These are phyloP conservation scores for Singerocomus inundabilis DNA, from an alignment of 1,284 basidiomycete species.

Conservation along the genomic window DNA sequence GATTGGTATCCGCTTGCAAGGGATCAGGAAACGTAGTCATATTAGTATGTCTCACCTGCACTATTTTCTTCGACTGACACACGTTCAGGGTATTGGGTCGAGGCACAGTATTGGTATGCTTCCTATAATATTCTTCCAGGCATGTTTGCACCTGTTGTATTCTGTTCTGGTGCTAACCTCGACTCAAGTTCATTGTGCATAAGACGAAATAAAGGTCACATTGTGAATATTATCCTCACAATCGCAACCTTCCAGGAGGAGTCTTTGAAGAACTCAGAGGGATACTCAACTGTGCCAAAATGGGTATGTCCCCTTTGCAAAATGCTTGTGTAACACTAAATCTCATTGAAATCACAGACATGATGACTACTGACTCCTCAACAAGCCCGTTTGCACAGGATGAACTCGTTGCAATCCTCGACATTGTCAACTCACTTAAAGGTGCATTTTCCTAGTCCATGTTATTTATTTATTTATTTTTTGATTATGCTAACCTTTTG, in stretches of 20 bases:
- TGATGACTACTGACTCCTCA: slow-evolving; percentile 21
- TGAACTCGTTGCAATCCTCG: slow-evolving; percentile 11
- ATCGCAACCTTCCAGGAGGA: slow-evolving; percentile 1
- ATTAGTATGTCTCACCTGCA: slow-evolving; percentile 12
- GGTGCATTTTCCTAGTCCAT: neutral
- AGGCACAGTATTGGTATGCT: slow-evolving; percentile 17
- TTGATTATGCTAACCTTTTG: neutral
- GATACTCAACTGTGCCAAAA: slow-evolving; percentile 20
- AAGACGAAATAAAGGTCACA: slow-evolving; percentile 12
- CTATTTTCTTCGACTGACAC: slow-evolving; percentile 2
- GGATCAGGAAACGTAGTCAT: slow-evolving; percentile 2
- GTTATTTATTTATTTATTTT: no score
- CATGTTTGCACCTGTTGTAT: neutral
- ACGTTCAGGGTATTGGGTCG: slow-evolving; percentile 15
- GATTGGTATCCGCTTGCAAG: slow-evolving; percentile 1
- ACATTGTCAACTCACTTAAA: slow-evolving; percentile 21
- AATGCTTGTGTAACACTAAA: neutral
- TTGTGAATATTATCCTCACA: slow-evolving; percentile 21
- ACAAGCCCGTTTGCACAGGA: slow-evolving; percentile 19
- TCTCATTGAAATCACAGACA: slow-evolving; percentile 6
- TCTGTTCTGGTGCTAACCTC: neutral
- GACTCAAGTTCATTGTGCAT: neutral
- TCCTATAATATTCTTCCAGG: neutral
- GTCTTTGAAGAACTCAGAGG: slow-evolving; percentile 13
- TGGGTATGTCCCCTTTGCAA: neutral